Evolutionary conservation across 2,329 filamentous ascomycete species (phyloP), one percentile per base, ranked within the genome.

Genomic region (Mycosphaerelloides madeirae): DNA sequence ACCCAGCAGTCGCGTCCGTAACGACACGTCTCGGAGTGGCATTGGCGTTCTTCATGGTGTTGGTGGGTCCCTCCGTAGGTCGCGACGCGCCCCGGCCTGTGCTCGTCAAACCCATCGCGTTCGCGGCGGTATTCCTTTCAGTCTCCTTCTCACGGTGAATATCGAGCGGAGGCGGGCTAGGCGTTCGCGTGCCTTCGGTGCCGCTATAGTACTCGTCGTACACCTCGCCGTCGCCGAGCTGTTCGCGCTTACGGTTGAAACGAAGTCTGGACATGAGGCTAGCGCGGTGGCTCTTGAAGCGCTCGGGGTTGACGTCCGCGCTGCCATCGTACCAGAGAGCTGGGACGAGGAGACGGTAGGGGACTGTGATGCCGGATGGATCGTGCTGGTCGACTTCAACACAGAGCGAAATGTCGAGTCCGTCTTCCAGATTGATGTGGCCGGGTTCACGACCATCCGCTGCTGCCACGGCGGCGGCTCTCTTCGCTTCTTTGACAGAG

Each of bases 321-420:
- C 50, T 44, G 2, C 63, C 64, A 14, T 62, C 50, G 39, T 72
- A 81, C 57, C 68, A 68, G 40, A 98, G 70, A 41, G 81, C 80
- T 9, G 94, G 93, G 4, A 98, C 83, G 1, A 97, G 76, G 4
- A 98, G 70, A 31, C 88, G 77, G 65, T 98, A 98, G 7, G 89
- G 87, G 39, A 81, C 79, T 0, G 93, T 98, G 52, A 87, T 88
- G 12, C 93, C 94, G 0, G 85, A 78, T 1, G 93, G 91, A 57
- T 98, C 89, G 51, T 80, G 81, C 34, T 86, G 79, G 57, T 84
- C 89, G 49, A 96, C 81, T 68, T 98, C 93, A 50, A 95, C 81
- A 57, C 96, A 95, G 33, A 98, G 68, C 39, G 81, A 85, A 29
- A 98, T 83, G 54, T 96, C 89, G 8, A 98, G 72, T 0, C 88